Conservation (phyloP, 176 grass and related monocot species). For the Triticum dicoccoides region DNA sequence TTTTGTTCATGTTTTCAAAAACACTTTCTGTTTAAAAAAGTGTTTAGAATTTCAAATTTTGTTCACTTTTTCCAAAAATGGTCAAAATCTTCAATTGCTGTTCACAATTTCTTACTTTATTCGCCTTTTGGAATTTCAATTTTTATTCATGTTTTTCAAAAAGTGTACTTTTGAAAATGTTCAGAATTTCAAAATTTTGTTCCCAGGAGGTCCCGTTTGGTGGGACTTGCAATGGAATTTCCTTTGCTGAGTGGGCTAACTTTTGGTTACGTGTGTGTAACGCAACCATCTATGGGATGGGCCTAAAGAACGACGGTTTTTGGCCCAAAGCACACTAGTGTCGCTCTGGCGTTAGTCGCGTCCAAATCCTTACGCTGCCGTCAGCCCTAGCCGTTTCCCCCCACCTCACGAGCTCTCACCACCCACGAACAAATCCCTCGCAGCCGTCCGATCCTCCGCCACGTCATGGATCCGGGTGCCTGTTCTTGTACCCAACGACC, state of each 20-base stretch:
- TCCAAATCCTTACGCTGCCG: neutral
- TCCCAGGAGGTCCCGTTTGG: too few relatives aligned
- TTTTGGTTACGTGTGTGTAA: too few relatives aligned
- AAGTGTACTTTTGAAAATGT: too few relatives aligned
- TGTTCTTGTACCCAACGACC: conserved; percentile 42
- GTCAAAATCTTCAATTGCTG: too few relatives aligned
- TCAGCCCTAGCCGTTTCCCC: conserved; percentile 39
- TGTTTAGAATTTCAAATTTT: too few relatives aligned
- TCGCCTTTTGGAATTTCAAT: too few relatives aligned
- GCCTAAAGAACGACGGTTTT: neutral
- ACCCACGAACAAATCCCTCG: neutral
- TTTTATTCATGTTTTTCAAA: too few relatives aligned
- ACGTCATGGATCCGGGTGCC: conserved; percentile 49
- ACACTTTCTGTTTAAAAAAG: too few relatives aligned
- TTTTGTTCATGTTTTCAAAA: too few relatives aligned
- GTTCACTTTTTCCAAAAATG: too few relatives aligned
- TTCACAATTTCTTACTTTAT: too few relatives aligned
- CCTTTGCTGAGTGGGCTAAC: neutral
- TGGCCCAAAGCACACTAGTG: neutral
- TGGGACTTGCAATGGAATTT: neutral
- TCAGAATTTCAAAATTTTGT: too few relatives aligned
- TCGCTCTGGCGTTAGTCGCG: neutral
- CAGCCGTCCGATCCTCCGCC: conserved; percentile 32
- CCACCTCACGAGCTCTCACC: neutral
- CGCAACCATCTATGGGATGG: neutral